Base-by-base conservation (phyloP, 2,329 filamentous ascomycete genomes). In the Colletotrichum camelliae region DNA sequence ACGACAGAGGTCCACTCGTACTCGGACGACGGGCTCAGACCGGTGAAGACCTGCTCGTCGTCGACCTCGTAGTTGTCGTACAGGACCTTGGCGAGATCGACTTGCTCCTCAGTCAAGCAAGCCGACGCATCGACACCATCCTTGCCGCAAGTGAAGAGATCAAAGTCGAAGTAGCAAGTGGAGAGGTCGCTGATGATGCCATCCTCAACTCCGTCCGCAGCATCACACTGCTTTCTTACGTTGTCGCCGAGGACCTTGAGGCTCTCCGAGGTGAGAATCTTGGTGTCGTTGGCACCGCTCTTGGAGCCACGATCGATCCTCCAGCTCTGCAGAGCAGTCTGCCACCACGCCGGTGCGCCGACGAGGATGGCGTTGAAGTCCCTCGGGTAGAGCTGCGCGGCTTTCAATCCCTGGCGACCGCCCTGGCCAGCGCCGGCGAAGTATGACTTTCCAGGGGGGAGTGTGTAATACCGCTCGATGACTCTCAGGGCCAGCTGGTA, bases 291-390 rank as follows among this genome's bases (percentile, higher is more conserved):
- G 16, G 81, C 82, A 0, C 88, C 83, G 79, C 90, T 91, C 80
- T 87, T 79, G 85, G 88, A 9, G 84, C 85, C 88, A 5, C 88
- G 80, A 78, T 86, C 85, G 29, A 87, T 83, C 18, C 85, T 86
- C 81, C 82, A 86, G 4, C 81, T 82, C 67, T 85, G 84, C 81
- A 91, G 77, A 78, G 89, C 87, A 48, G 81, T 85, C 1, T 86
- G 89, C 83, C 87, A 90, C 88, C 88, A 90, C 0, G 88, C 88
- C 35, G 86, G 80, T 1, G 81, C 81, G 12, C 89, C 89, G 18
- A 90, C 87, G 4, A 92, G 79, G 9, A 89, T 85, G 18, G 90
- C 91, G 76, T 92, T 88, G 68, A 91, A 91, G 67, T 74, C 72
- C 8, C 67, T 24, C 1, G 72, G 72, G 24, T 74, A 71, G 2